phyloP scores from a whole-genome alignment of 257 asterid genomes.

The Solanum appendiculatum region DNA sequence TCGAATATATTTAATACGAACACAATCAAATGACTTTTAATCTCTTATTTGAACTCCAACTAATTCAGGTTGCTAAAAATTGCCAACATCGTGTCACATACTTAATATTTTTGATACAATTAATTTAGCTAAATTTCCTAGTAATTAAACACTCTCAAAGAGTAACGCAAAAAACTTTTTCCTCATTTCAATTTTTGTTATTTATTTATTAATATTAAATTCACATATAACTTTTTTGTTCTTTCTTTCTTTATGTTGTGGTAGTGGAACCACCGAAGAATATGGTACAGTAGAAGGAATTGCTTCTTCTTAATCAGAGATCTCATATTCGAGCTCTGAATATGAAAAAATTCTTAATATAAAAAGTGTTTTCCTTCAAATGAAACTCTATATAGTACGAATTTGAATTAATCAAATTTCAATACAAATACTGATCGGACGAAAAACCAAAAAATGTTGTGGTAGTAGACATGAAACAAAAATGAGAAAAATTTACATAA shows the following conservation, averaged over 20 bases:
- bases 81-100: neutral
- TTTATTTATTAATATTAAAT: neutral
- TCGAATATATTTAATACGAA: neutral
- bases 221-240: neutral
- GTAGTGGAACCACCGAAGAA: neutral
- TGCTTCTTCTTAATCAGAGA: neutral
- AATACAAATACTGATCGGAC: rapidly evolving
- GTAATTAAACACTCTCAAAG: neutral
- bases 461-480: neutral
- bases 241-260: no score
- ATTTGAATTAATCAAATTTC: rapidly evolving
- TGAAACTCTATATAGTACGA: rapidly evolving
- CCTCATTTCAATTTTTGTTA: neutral
- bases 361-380: no score
- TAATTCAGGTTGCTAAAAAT: neutral
- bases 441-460: no score
- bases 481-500: neutral
- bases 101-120: neutral
- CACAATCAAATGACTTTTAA: neutral
- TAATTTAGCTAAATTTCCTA: neutral
- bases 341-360: neutral
- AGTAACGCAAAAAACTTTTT: neutral
- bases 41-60: neutral
- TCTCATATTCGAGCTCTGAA: neutral
- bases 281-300: neutral